Conservation (phyloP, 2,329 filamentous ascomycete genomes). For the Xylaria sp. region DNA sequence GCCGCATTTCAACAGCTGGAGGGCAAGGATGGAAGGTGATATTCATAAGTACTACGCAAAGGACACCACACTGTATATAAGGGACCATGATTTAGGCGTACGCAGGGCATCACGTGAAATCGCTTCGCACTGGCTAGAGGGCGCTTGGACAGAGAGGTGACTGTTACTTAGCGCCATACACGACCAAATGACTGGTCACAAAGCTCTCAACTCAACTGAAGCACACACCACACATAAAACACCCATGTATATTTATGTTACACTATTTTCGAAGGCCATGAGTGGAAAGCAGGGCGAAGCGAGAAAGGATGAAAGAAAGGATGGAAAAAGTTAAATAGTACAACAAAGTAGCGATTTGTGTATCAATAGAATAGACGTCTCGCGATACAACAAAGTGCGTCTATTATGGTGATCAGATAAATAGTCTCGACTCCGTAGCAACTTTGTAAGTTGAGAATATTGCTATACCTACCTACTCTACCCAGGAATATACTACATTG, state of each 20-base stretch:
- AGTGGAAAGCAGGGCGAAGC: slow-evolving; percentile 17
- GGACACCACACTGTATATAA: slow-evolving; percentile 32
- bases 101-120: slow-evolving; percentile 19
- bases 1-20: slow-evolving; percentile 46
- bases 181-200: slow-evolving; percentile 32
- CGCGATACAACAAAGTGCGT: slow-evolving; percentile 1
- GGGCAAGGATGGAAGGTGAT: slow-evolving; percentile 43
- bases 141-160: slow-evolving; percentile 16
- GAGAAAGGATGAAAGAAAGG: not conserved
- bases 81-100: slow-evolving; percentile 28
- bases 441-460: not conserved
- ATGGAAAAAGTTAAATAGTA: slow-evolving; percentile 33
- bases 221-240: slow-evolving; percentile 28
- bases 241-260: slow-evolving; percentile 34
- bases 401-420: not conserved
- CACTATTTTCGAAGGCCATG: slow-evolving; percentile 29
- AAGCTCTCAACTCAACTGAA: slow-evolving; percentile 49
- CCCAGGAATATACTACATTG: not conserved
- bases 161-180: slow-evolving; percentile 30
- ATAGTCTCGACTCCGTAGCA: not conserved
- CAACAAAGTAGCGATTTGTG: slow-evolving; percentile 23
- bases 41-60: slow-evolving; percentile 14
- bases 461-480: not conserved
- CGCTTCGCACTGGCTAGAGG: slow-evolving; percentile 17
- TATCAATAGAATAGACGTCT: slow-evolving; percentile 27